Conservation (phyloP, 1,284 basidiomycete species). For the Ustilago hordei region DNA sequence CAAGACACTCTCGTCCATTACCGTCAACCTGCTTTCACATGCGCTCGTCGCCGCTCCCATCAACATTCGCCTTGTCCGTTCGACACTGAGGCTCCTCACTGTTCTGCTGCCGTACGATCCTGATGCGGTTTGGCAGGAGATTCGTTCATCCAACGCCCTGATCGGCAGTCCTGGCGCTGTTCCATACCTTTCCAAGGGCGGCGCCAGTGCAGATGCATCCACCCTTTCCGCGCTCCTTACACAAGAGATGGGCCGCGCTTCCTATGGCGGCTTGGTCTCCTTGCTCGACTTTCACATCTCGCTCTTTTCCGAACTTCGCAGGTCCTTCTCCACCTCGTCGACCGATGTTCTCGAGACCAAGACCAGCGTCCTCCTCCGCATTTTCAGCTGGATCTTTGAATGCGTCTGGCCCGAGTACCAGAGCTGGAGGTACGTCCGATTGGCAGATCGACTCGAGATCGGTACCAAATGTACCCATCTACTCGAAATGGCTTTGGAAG, state of each 20-base stretch:
- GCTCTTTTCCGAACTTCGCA: constrained; percentile 79
- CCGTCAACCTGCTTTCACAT: constrained; percentile 85
- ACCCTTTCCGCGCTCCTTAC: constrained; percentile 75
- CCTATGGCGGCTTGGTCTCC: constrained; percentile 82
- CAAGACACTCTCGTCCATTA: constrained; percentile 77
- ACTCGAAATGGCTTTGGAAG: constrained; percentile 77
- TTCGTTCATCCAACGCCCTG: constrained; percentile 80
- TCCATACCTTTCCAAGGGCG: constrained; percentile 31
- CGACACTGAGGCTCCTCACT: constrained; percentile 82
- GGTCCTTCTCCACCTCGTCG: constrained; percentile 74
- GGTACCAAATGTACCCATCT: constrained; percentile 77
- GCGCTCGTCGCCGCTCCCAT: constrained; percentile 76
- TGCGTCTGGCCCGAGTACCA: constrained; percentile 87
- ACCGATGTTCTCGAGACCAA: constrained; percentile 77
- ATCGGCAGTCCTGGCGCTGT: constrained; percentile 74
- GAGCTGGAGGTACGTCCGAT: constrained; percentile 82
- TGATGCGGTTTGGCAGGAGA: constrained; percentile 84
- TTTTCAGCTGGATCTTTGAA: constrained; percentile 80
- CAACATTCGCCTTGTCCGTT: constrained; percentile 79
- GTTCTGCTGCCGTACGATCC: constrained; percentile 81
- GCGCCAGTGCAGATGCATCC: constrained; percentile 16
- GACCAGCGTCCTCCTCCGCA: constrained; percentile 82
- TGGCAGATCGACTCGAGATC: constrained; percentile 84
- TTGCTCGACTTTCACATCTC: constrained; percentile 81
- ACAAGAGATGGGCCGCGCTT: constrained; percentile 78